Evolutionary conservation across 306 rosid genomes (phyloP).

Genomic region (Cucumis sativus): Cucumber_9930_V3 NC_026661.2:21508001-21508500

Average conservation of each 20-base stretch:
- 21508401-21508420: no score
- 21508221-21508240: constrained; percentile 12
- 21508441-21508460: no score
- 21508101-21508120: background rate
- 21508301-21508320: constrained; percentile 1
- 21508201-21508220: constrained; percentile 22
- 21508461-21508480: no score
- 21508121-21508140: background rate
- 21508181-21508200: constrained; percentile 22
- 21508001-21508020: constrained; percentile 66
- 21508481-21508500: no score
- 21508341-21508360: constrained; percentile 31
- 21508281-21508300: constrained; percentile 12
- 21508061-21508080: background rate
- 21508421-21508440: no score
- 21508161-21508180: constrained; percentile 25
- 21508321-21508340: constrained; percentile 13
- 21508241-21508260: constrained; percentile 36
- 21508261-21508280: constrained; percentile 26
- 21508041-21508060: constrained; percentile 23
- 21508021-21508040: constrained; percentile 29
- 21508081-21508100: background rate
- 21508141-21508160: constrained; percentile 23
- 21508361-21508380: constrained; percentile 21
- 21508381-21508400: background rate